Evolutionary conservation across 495 filamentous ascomycete genomes (phyloP), one percentile per base, ranked within the genome.

Genomic region (Penicillium chermesinum): DNA sequence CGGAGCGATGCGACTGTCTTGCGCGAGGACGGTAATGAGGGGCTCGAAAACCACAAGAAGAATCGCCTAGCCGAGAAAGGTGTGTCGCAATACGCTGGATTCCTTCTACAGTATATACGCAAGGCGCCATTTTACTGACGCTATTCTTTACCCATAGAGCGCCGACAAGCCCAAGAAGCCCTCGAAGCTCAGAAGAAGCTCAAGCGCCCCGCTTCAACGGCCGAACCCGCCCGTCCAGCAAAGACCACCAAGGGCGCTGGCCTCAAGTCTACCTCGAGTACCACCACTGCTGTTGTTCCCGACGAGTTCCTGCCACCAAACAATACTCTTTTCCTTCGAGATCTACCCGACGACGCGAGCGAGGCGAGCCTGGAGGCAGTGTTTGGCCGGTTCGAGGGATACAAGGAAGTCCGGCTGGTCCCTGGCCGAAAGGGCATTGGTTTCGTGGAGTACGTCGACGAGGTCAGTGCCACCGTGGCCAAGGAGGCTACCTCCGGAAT

Each of bases 241-340:
- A 95, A 94, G 72, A 77, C 84, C 10, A 75, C 81, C 14, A 80
- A 85, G 59, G 86, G 85, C 20, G 81, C 84, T 12, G 88, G 88
- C 27, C 86, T 93, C 77, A 94, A 93, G 65, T 80, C 89, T 7
- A 84, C 85, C 6, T 77, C 80, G 49, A 75, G 81, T 14, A 75
- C 80, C n/a, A 72, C 82, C 0, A 77, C 84, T 18, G 77, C 85
- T 15, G 86, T 94, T 39, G 82, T 97, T 13, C 93, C 93, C 2
- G 94, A 96, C 78, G 93, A 99, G 69, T 97, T 94, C 63, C 80
- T 97, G 0, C 93, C 90, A 2, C 91, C 94, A 38, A 99, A 97
- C 78, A 95, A 94, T 70, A 93, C 89, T 50, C 78, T 99, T n/a
- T 95, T 97, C 76, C 73, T 97, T 42, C 89, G 91, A 67, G 89